phyloP scores from a whole-genome alignment of 148 eudicot genomes.

The Heliamphora exappendiculata region DNA sequence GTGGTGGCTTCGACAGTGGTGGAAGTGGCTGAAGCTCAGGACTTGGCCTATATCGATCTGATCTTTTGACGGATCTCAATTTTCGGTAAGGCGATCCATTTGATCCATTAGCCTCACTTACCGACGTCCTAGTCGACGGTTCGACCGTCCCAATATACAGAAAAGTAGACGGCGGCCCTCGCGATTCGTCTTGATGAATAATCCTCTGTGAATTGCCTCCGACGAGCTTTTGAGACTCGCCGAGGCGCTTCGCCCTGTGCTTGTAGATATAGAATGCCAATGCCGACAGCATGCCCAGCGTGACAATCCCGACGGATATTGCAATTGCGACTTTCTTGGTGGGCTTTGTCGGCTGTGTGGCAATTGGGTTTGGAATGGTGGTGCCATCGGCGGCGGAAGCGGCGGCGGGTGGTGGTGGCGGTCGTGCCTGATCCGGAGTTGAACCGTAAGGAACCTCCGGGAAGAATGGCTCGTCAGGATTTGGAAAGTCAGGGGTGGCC shows the following conservation, averaged over 20 bases:
- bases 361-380: conserved; percentile 37
- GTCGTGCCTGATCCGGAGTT: conserved; percentile 29
- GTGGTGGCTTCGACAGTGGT: conserved; percentile 53
- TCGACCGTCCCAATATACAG: conserved; percentile 79
- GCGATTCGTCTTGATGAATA: conserved; percentile 44
- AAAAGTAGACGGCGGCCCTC: conserved; percentile 51
- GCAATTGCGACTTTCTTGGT: conserved; percentile 72
- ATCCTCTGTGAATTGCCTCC: conserved; percentile 32
- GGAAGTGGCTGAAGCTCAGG: conserved; percentile 87
- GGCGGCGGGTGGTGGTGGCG: conserved; percentile 24
- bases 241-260: conserved; percentile 37
- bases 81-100: conserved; percentile 71
- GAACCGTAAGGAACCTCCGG: conserved; percentile 62
- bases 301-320: conserved; percentile 59
- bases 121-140: conserved; percentile 42
- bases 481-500: conserved; percentile 19
- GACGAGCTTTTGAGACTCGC: conserved; percentile 60
- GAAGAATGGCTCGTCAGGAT: conserved; percentile 76
- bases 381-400: conserved; percentile 21
- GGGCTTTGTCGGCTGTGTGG: conserved; percentile 50
- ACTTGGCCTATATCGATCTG: conserved; percentile 71
- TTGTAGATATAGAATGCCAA: conserved; percentile 68
- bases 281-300: conserved; percentile 76
- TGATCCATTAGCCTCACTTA: conserved; percentile 19
- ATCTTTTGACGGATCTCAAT: conserved; percentile 39